A percentile compares a stretch with the other conserved stretches of the same genome.
phyloP scores from a whole-genome alignment of 1,139 yeast species.

The Hyphopichia fennica region DNA sequence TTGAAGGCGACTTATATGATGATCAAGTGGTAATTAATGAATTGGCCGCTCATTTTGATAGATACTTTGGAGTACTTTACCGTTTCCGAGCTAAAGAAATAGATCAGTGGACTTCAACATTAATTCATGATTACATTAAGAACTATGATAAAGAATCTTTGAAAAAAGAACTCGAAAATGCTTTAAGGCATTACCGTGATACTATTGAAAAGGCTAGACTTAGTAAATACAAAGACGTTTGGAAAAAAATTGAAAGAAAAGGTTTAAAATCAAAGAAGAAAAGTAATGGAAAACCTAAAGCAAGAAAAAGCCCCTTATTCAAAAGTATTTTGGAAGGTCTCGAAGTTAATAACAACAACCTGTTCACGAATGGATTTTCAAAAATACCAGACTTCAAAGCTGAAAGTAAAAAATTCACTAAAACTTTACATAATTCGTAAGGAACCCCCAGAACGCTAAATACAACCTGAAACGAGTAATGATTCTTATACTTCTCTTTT shows the following conservation, averaged over 20 bases:
- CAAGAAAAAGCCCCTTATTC: no score
- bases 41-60: slow-evolving; percentile 12
- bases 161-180: neutral
- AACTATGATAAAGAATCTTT: slow-evolving; percentile 1
- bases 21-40: slow-evolving; percentile 3
- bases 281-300: neutral
- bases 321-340: neutral
- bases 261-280: neutral
- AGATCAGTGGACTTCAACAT: slow-evolving; percentile 10
- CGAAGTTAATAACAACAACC: neutral
- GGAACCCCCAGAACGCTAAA: no score
- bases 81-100: slow-evolving; percentile 7
- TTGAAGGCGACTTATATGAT: slow-evolving; percentile 4
- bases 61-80: slow-evolving; percentile 11
- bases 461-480: no score
- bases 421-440: no score
- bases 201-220: neutral
- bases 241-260: neutral
- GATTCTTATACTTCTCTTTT: no score
- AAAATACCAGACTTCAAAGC: no score
- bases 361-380: no score
- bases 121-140: slow-evolving; percentile 8
- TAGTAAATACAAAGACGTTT: neutral
- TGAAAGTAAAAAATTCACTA: no score
- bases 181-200: neutral